Evolutionary conservation across 495 filamentous ascomycete species (phyloP).

Genomic region (Viridothelium virens): DNA sequence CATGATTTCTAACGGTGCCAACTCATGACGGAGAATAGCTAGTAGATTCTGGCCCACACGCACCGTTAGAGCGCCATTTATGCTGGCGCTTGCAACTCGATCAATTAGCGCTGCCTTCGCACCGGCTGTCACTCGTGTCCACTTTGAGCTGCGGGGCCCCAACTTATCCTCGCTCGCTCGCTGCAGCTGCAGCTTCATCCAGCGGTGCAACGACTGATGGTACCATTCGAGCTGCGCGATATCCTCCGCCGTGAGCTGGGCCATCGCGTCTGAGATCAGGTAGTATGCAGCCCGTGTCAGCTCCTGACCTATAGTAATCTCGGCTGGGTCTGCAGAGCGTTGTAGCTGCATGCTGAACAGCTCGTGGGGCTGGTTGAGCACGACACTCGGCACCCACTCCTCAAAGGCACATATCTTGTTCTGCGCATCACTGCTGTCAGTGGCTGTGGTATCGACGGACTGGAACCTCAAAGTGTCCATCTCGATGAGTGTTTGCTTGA

Average conservation of each 20-base stretch:
- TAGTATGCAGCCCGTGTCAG: not conserved
- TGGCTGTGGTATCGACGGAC: not conserved
- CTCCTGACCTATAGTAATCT: not conserved
- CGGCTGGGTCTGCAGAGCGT: not conserved
- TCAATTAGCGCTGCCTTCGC: not conserved
- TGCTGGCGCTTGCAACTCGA: not conserved
- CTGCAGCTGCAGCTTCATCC: not conserved
- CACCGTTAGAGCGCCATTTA: not conserved
- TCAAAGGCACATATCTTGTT: not conserved
- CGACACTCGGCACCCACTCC: not conserved
- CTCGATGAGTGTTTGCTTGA: not conserved
- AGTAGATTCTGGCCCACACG: not conserved
- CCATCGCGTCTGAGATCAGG: not conserved
- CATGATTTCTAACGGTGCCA: conserved; percentile 12
- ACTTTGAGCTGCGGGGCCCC: not conserved
- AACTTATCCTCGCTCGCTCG: not conserved
- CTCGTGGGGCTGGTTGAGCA: not conserved
- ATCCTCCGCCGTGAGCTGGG: not conserved
- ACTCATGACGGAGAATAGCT: not conserved
- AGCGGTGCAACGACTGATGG: not conserved
- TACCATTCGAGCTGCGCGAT: not conserved
- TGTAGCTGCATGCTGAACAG: not conserved
- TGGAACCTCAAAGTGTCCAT: not conserved
- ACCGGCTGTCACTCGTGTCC: not conserved
- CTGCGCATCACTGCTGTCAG: not conserved